A percentile compares a stretch with the other conserved stretches of the same genome.
These are phyloP conservation scores for Candida freyschussii DNA, from an alignment of 1,139 yeast species.

Conservation along the genomic window DNA sequence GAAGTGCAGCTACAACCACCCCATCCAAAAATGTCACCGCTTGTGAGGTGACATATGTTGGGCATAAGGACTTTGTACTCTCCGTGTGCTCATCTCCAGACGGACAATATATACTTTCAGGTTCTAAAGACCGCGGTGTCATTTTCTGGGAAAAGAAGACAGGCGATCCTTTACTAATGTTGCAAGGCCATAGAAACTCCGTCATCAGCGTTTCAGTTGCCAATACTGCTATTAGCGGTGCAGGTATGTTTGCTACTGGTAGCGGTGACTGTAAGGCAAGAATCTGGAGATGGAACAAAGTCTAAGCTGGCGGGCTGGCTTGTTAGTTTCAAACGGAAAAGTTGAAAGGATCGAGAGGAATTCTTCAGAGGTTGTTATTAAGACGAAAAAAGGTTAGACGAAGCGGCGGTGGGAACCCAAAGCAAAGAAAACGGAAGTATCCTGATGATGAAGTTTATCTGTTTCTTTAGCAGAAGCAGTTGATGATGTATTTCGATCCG, in stretches of 20 bases:
- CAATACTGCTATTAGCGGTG: constrained; percentile 63
- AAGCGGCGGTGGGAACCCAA: too few relatives aligned
- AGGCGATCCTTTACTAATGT: constrained; percentile 91
- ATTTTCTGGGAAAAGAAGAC: constrained; percentile 93
- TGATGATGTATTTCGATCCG: too few relatives aligned
- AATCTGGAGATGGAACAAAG: constrained; percentile 60
- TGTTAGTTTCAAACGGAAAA: too few relatives aligned
- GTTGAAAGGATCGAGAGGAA: too few relatives aligned
- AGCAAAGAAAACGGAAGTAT: background rate
- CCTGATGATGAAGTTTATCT: background rate
- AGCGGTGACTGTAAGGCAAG: constrained; percentile 97
- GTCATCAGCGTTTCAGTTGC: constrained; percentile 94
- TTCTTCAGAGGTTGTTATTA: too few relatives aligned
- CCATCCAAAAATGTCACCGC: constrained; percentile 41
- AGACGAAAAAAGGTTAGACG: too few relatives aligned
- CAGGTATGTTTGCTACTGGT: constrained; percentile 89
- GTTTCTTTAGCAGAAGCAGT: too few relatives aligned
- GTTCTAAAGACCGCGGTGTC: constrained; percentile 96
- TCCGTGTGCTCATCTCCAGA: constrained; percentile 95
- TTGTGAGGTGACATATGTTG: constrained; percentile 91
- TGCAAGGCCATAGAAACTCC: constrained; percentile 95
- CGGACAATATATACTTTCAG: constrained; percentile 86
- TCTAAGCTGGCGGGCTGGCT: constrained; percentile 20
- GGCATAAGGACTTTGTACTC: constrained; percentile 94
- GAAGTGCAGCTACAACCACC: constrained; percentile 36